phyloP scores from a whole-genome alignment of 2,329 filamentous ascomycete genomes.

The Dactylellina cionopaga region DNA sequence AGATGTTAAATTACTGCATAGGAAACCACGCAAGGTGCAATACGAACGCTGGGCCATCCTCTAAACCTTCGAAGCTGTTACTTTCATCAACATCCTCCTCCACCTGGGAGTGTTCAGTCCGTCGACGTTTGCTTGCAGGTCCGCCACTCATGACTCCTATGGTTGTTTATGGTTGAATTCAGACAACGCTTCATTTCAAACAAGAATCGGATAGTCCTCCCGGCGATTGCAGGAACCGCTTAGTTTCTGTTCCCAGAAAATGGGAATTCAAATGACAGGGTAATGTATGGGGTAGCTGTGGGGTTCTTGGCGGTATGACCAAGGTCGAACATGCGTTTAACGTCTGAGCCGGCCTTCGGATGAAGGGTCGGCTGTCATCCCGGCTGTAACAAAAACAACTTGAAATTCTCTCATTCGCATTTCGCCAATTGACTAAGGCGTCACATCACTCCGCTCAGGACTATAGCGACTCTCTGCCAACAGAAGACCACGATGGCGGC shows the following conservation, averaged over 20 bases:
- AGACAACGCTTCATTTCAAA: neutral
- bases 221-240: neutral
- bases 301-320: too few species aligned
- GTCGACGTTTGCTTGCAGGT: neutral
- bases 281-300: neutral
- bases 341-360: neutral
- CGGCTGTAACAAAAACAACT: neutral
- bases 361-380: neutral
- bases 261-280: neutral
- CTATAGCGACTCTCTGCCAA: too few species aligned
- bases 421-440: too few species aligned
- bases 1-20: too few species aligned
- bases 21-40: too few species aligned
- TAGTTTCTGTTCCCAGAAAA: neutral
- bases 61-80: neutral
- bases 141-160: neutral
- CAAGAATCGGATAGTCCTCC: neutral
- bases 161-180: neutral
- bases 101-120: neutral
- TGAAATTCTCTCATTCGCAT: too few species aligned
- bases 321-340: too few species aligned
- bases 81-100: neutral
- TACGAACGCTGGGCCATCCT: constrained; percentile 1
- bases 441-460: too few species aligned
- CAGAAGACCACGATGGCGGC: too few species aligned